Evolutionary conservation across 2,329 filamentous ascomycete genomes (phyloP), one percentile per base, ranked within the genome.

Genomic region (Paraphoma sp.): DNA sequence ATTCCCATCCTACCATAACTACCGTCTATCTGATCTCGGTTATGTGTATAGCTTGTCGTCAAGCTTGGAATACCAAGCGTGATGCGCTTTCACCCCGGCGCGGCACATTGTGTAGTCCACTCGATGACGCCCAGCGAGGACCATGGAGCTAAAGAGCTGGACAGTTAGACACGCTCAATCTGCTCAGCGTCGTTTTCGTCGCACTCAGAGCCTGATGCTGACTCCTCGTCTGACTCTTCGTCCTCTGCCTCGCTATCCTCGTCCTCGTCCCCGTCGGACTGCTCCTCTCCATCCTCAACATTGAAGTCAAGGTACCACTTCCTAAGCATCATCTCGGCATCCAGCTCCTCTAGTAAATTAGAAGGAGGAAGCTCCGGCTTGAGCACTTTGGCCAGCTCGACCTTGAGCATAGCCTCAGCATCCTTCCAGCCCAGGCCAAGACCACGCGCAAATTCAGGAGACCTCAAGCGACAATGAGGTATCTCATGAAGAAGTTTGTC

Each of bases 351-450:
- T 3, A 48, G 29, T 5, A 41, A 6, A 17, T 28, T 33, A 14
- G 5, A 10, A 5, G 17, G 46, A 7, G 40, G 48, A 8, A 53
- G n/a, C 9, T 49, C 18, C 16, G 55, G 47, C 23, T 56, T 44
- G 8, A 55, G 45, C 10, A 51, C 28, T 38, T 53, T 51, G 3
- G 38, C 29, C 18, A 58, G 30, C 11, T 54, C 42, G 18, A n/a
- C 11, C 23, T 48, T 29, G 4, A 58, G 43, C 45, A 55, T 56
- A n/a, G 52, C 43, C 11, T 33, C 38, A 12, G 49, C 46, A 16
- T 45, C 41, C 10, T 45, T 42, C 45, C 48, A 53, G 8, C 33
- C 36, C 16, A 23, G 43, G 12, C 49, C 52, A n/a, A 51, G 41
- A 10, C 36, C 45, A 6, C 23, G 4, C 16, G 31, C 40, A 43